Evolutionary conservation across 108 stramenopile species (phyloP), one percentile per base, ranked within the genome.

Genomic region (Nitzschia sp.): DNA sequence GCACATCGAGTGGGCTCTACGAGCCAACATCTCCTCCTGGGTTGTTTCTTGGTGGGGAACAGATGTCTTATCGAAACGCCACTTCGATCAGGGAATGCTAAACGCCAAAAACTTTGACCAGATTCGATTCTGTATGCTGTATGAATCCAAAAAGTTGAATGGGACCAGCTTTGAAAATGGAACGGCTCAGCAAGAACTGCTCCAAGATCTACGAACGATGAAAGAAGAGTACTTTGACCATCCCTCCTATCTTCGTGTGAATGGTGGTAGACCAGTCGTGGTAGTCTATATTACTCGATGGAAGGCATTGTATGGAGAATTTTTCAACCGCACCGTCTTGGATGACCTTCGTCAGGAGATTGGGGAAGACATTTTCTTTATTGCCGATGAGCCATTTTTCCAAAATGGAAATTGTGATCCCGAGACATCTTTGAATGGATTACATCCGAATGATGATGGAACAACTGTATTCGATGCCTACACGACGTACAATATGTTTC

Each of bases 181-280:
- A 6, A 25, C 63, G 16, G 16, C 45, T 19, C 30, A 62, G 8
- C 61, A 48, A 2, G 11, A 15, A 16, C 17, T 55, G 23, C 22
- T 67, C 19, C 16, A 67, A 11, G 66, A 67, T 22, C n/a, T 67
- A 8, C 30, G 27, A 11, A 21, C 8, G 4, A 36, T 67, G 16
- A 35, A 34, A 23, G 53, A 67, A 4, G 23, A 55, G 16, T 79
- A 72, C 52, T 66, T 79, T 46, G 61, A 59, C 26, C 55, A 79
- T 66, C 59, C 66, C 34, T 68, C 67, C n/a, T 79, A 79, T 54
- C 41, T 50, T 27, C 31, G 36, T 1, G 50, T 79, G 33, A 66
- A 57, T 35, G 78, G 68, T 13, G 78, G 68, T 13, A 50, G 69
- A 0, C 78, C 78, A 16, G 78, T 79, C 25, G 19, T 79, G n/a